Evolutionary conservation across 108 stramenopile genomes (phyloP).

Genomic region (Bacterosira constricta): DNA sequence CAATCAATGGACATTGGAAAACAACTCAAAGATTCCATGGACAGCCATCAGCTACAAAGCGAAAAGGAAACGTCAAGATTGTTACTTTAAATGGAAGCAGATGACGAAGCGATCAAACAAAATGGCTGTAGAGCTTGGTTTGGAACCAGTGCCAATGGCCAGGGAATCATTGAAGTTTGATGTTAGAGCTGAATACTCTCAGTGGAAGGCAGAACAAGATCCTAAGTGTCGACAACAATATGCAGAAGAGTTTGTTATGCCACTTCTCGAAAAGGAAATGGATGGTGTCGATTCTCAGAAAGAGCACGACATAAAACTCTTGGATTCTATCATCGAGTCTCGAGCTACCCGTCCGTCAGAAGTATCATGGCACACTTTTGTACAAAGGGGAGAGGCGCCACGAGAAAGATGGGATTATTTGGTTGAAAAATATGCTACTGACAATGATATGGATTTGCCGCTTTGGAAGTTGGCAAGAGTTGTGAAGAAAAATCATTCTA

Average conservation of each 20-base stretch:
- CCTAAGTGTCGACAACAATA: slow-evolving; percentile 13
- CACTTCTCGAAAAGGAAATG: not conserved
- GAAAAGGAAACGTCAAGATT: slow-evolving; percentile 22
- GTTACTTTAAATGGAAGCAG: slow-evolving; percentile 53
- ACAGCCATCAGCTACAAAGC: slow-evolving; percentile 49
- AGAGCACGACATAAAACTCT: slow-evolving; percentile 11
- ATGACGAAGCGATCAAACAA: slow-evolving; percentile 80
- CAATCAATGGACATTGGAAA: slow-evolving; percentile 43
- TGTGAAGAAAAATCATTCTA: not conserved
- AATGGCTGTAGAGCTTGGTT: slow-evolving; percentile 36
- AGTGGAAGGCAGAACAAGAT: slow-evolving; percentile 33
- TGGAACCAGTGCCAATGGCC: slow-evolving; percentile 34
- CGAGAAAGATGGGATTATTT: slow-evolving; percentile 53
- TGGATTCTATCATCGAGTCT: slow-evolving; percentile 22
- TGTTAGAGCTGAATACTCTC: slow-evolving; percentile 26
- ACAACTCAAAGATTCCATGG: slow-evolving; percentile 60
- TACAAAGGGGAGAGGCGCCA: slow-evolving; percentile 10
- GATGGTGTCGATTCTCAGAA: not conserved
- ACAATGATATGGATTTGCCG: slow-evolving; percentile 37
- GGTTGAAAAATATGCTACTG: slow-evolving; percentile 53
- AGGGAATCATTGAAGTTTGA: slow-evolving; percentile 21
- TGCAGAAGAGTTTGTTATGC: slow-evolving; percentile 10
- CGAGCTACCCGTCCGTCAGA: slow-evolving; percentile 34
- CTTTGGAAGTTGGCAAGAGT: slow-evolving; percentile 30
- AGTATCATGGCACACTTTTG: slow-evolving; percentile 20